Percentiles rank a stretch among this genome's conserved stretches.
These are phyloP conservation scores for Suillus clintonianus DNA, from an alignment of 768 basidiomycete species.

Conservation along the genomic window DNA sequence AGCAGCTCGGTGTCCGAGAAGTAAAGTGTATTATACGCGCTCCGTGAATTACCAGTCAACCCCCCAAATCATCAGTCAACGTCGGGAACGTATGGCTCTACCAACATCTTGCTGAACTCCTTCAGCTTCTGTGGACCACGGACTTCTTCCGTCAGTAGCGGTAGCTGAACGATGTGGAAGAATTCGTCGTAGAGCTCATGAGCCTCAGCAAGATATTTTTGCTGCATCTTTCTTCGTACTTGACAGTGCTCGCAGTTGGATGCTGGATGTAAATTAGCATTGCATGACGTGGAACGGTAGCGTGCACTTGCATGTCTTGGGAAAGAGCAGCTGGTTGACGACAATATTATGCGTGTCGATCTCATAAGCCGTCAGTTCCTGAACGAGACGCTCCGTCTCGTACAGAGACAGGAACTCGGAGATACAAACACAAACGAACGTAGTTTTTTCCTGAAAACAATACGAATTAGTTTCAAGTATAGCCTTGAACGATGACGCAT, in stretches of 20 bases:
- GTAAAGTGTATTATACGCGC: background rate
- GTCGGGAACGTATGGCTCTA: slow-evolving; percentile 70
- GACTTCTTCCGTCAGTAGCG: slow-evolving; percentile 94
- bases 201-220: slow-evolving; percentile 95
- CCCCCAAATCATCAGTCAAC: slow-evolving; percentile 17
- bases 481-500: slow-evolving; percentile 29
- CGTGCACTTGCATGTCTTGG: slow-evolving; percentile 72
- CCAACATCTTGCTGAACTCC: slow-evolving; percentile 91
- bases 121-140: slow-evolving; percentile 92
- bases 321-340: slow-evolving; percentile 96
- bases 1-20: background rate
- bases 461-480: background rate
- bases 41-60: background rate
- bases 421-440: slow-evolving; percentile 98
- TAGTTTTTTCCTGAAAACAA: slow-evolving; percentile 84
- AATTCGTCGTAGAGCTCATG: slow-evolving; percentile 98
- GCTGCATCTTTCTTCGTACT: slow-evolving; percentile 96
- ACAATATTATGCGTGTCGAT: slow-evolving; percentile 99
- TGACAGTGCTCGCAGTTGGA: slow-evolving; percentile 95
- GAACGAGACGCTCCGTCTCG: slow-evolving; percentile 97
- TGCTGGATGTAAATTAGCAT: slow-evolving; percentile 42
- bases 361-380: slow-evolving; percentile 91
- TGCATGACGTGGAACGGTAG: background rate
- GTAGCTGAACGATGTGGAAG: slow-evolving; percentile 95
- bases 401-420: slow-evolving; percentile 98